phyloP scores from a whole-genome alignment of 2,329 filamentous ascomycete genomes.

The Hypoxylon sp. region DNA sequence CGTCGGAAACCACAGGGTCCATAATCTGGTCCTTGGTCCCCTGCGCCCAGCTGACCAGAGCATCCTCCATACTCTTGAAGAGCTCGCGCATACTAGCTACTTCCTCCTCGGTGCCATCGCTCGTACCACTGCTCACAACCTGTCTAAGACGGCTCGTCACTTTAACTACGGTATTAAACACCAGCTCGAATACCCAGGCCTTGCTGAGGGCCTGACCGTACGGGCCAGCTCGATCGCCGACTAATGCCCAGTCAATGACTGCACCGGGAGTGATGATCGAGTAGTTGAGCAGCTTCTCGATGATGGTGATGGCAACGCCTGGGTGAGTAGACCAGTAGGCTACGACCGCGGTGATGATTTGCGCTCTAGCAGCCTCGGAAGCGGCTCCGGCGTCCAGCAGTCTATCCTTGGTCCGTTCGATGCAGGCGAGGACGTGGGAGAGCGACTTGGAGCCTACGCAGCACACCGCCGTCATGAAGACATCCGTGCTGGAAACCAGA shows the following conservation, averaged over 20 bases:
- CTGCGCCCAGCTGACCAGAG: constrained; percentile 78
- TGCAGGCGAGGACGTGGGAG: constrained; percentile 94
- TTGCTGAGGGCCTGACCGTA: constrained; percentile 79
- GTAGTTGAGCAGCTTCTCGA: constrained; percentile 98
- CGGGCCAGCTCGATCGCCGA: constrained; percentile 65
- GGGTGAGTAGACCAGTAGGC: constrained; percentile 94
- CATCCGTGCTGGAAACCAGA: constrained; percentile 88
- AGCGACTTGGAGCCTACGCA: constrained; percentile 95
- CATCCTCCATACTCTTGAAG: constrained; percentile 85
- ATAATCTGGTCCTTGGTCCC: constrained; percentile 83
- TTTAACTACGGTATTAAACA: constrained; percentile 89
- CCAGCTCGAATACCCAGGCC: constrained; percentile 88
- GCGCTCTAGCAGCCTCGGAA: constrained; percentile 81
- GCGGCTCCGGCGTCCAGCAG: constrained; percentile 83
- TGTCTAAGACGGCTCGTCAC: constrained; percentile 89
- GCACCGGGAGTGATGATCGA: constrained; percentile 88
- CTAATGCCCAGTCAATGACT: constrained; percentile 91
- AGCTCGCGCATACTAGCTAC: constrained; percentile 81
- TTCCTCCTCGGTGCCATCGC: constrained; percentile 71
- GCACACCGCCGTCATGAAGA: constrained; percentile 93
- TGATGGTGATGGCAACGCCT: constrained; percentile 89
- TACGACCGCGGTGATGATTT: constrained; percentile 93
- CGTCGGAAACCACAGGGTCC: constrained; percentile 67
- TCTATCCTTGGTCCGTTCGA: constrained; percentile 93
- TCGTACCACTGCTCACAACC: constrained; percentile 75